Percentiles rank a stretch among this genome's conserved stretches.
Evolutionary conservation across 495 filamentous ascomycete species (phyloP).

Genomic region (Podospora sp.): DNA sequence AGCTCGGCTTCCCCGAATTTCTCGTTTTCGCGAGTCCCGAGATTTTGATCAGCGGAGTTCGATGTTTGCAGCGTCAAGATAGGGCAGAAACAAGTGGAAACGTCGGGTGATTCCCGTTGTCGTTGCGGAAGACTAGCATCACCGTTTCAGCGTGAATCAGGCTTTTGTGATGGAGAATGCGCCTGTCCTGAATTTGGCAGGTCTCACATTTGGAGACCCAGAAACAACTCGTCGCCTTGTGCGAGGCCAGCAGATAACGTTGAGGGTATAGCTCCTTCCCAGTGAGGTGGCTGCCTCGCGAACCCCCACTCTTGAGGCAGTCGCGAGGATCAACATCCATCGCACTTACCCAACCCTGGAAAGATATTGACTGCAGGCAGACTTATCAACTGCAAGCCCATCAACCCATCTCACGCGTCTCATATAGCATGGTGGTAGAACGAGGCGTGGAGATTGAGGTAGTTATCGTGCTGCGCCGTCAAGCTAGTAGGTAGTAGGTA

Average conservation of each 20-base stretch:
- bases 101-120: neutral
- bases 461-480: neutral
- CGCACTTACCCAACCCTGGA: slow-evolving; percentile 2
- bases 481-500: too few species aligned
- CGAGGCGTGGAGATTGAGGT: too few species aligned
- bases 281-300: neutral
- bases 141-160: slow-evolving; percentile 16
- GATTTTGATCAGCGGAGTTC: slow-evolving; percentile 11
- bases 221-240: neutral
- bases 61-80: neutral
- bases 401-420: neutral
- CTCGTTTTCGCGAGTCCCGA: slow-evolving; percentile 7
- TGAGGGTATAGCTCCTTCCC: neutral
- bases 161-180: slow-evolving; percentile 10
- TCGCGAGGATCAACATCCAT: neutral
- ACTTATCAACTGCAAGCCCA: slow-evolving; percentile 9
- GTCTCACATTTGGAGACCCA: neutral
- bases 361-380: slow-evolving; percentile 3
- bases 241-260: neutral
- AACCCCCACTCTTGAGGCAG: slow-evolving; percentile 10
- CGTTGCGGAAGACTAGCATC: neutral
- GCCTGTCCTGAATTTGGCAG: slow-evolving; percentile 7
- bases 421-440: neutral
- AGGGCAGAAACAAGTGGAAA: neutral
- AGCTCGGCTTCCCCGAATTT: neutral